These are phyloP conservation scores for Borealophlyctis nickersoniae DNA, from an alignment of 192 early-diverging fungal genomes.

Conservation along the genomic window DNA sequence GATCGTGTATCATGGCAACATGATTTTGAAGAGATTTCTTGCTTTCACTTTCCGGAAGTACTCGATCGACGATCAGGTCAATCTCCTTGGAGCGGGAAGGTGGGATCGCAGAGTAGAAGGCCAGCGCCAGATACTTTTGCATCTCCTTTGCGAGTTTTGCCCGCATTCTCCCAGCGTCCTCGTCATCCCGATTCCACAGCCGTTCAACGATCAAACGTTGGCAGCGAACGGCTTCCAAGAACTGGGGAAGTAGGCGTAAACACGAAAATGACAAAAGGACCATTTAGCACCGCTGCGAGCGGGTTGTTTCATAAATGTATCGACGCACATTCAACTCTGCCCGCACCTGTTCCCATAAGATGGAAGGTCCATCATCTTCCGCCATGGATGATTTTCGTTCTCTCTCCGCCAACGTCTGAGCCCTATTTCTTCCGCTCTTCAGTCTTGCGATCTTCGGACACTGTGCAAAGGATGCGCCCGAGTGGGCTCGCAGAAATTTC, in stretches of 20 bases:
- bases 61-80: background rate
- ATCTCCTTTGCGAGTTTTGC: background rate
- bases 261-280: background rate
- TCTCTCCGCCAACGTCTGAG: slow-evolving; percentile 8
- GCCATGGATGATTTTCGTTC: background rate
- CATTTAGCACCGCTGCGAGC: too few species aligned
- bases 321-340: too few species aligned
- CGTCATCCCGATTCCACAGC: background rate
- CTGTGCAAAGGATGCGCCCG: background rate
- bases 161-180: too few species aligned
- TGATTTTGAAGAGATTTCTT: slow-evolving; percentile 2
- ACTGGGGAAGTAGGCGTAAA: background rate
- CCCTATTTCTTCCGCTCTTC: slow-evolving; percentile 11
- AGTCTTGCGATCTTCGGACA: slow-evolving; percentile 3
- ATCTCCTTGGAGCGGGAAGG: slow-evolving; percentile 4
- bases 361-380: background rate
- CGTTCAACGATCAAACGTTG: background rate
- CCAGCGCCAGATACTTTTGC: slow-evolving; percentile 8
- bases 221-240: slow-evolving; percentile 3
- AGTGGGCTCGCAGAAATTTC: background rate
- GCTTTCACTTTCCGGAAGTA: slow-evolving; percentile 1
- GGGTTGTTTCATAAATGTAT: too few species aligned
- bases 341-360: slow-evolving; percentile 13
- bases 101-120: slow-evolving; percentile 3
- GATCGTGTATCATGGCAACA: too few species aligned